phyloP scores from a whole-genome alignment of 129 eudicot species.

The Pseudognaphalium luteoalbum region DNA sequence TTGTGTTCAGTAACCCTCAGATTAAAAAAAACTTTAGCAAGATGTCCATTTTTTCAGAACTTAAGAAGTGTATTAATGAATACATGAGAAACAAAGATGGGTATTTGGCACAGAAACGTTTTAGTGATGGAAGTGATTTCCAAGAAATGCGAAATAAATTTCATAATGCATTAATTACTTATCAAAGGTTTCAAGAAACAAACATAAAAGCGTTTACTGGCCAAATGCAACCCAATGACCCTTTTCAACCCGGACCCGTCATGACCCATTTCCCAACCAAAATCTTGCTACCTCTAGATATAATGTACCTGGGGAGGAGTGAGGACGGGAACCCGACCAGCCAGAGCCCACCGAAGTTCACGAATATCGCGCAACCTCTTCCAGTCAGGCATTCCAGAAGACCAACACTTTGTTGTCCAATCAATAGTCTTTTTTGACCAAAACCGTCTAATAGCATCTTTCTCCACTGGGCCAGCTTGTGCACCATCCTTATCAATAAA shows the following conservation, averaged over 20 bases:
- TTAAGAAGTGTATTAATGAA: background rate
- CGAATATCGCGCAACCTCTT: conserved; percentile 89
- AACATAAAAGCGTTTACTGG: background rate
- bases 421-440: conserved; percentile 90
- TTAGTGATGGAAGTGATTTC: background rate
- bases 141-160: background rate
- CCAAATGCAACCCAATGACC: background rate
- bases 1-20: background rate
- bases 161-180: background rate
- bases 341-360: conserved; percentile 97
- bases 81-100: background rate
- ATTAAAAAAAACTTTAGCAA: background rate
- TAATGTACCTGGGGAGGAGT: conserved; percentile 66
- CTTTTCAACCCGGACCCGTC: background rate
- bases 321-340: conserved; percentile 89
- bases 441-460: conserved; percentile 90
- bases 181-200: background rate
- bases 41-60: background rate
- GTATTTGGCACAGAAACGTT: background rate
- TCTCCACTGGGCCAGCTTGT: conserved; percentile 96
- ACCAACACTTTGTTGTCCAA: conserved; percentile 94
- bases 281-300: conserved; percentile 19
- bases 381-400: conserved; percentile 97
- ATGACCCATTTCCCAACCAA: conserved; percentile 1
- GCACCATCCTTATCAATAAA: conserved; percentile 68